Evolutionary conservation across 2,329 filamentous ascomycete species (phyloP).

Genomic region (Penicillium rolfsii): DNA sequence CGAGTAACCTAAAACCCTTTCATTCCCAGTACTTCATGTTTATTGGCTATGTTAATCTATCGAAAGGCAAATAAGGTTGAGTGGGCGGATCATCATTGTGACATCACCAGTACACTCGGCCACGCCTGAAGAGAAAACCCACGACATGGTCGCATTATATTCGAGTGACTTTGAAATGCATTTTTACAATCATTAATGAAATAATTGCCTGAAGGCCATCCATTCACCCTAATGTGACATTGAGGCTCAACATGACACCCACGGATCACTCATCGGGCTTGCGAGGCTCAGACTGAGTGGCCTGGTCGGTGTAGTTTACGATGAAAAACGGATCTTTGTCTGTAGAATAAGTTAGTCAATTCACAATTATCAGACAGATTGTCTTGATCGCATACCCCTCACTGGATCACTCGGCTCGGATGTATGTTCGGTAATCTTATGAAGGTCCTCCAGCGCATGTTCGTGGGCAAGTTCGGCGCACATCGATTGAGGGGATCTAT

Average conservation of each 20-base stretch:
- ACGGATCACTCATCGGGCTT: conserved; percentile 17
- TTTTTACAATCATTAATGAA: background rate
- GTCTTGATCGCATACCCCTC: conserved; percentile 13
- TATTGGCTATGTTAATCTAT: background rate
- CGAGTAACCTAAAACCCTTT: no score
- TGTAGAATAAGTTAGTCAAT: background rate
- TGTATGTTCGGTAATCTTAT: conserved; percentile 24
- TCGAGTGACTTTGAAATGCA: background rate
- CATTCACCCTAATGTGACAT: no score
- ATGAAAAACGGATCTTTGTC: conserved; percentile 11
- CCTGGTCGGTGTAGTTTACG: conserved; percentile 8
- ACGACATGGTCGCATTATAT: background rate
- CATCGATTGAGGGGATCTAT: conserved; percentile 23
- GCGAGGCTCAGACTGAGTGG: conserved; percentile 12
- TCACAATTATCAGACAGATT: background rate
- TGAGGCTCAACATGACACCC: background rate
- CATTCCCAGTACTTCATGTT: background rate
- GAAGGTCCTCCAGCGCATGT: conserved; percentile 26
- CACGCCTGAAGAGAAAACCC: background rate
- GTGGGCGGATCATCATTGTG: conserved; percentile 14
- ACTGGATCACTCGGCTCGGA: conserved; percentile 15
- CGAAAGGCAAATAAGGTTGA: background rate
- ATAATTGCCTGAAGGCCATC: background rate
- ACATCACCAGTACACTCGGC: conserved; percentile 15
- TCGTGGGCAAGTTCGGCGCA: conserved; percentile 30